phyloP scores from a whole-genome alignment of 345 rosid species.

The Trapa bicornis region DNA sequence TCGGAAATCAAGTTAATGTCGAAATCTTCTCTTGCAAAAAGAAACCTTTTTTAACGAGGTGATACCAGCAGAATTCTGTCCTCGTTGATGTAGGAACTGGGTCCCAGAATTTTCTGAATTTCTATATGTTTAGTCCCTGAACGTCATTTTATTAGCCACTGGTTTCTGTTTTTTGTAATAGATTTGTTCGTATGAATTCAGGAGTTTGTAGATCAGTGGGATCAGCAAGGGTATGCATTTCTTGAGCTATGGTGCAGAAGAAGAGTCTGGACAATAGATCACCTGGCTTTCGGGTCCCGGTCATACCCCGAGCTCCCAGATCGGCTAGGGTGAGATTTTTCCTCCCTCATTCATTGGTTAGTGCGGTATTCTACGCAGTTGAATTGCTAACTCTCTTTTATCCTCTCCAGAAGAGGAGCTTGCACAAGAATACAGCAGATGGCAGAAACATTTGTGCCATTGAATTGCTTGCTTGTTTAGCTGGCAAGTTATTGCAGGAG shows the following conservation, averaged over 20 bases:
- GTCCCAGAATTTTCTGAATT: too few species aligned
- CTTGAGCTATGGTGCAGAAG: constrained; percentile 66
- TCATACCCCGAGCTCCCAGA: constrained; percentile 64
- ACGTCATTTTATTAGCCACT: too few species aligned
- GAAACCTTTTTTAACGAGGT: too few species aligned
- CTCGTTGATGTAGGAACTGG: too few species aligned
- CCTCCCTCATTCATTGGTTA: constrained; percentile 3
- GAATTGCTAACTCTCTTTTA: constrained; percentile 6
- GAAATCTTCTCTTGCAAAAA: too few species aligned
- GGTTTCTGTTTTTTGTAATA: too few species aligned
- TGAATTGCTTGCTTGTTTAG: constrained; percentile 83
- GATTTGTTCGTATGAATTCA: too few species aligned
- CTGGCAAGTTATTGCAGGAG: constrained; percentile 73
- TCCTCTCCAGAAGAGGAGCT: constrained; percentile 38
- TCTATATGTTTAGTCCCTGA: too few species aligned
- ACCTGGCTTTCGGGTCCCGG: constrained; percentile 38
- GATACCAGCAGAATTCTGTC: too few species aligned
- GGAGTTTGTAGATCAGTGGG: neutral
- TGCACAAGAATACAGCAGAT: constrained; percentile 25
- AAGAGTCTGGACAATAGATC: constrained; percentile 45
- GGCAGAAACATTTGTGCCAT: constrained; percentile 48
- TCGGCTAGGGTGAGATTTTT: constrained; percentile 22
- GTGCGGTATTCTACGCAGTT: neutral
- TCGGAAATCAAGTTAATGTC: too few species aligned
- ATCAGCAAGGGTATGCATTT: constrained; percentile 4